Evolutionary conservation across 306 rosid species (phyloP).

Genomic region (Albizia julibrissin): DNA sequence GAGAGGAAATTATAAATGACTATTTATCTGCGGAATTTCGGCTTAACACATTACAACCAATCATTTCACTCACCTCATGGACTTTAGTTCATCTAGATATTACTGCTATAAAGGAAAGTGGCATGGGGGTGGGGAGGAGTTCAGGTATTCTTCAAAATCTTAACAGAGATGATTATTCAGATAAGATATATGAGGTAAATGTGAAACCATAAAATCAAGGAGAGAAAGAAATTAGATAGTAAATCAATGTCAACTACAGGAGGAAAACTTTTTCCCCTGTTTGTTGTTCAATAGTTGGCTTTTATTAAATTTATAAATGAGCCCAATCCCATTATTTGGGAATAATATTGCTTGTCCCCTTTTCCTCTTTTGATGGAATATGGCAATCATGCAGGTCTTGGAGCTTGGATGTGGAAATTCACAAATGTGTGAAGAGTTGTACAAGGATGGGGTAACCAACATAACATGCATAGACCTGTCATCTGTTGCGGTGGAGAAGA

Average conservation of each 20-base stretch:
- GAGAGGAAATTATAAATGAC: not conserved
- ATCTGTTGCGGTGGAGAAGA: constrained; percentile 76
- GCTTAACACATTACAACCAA: not conserved
- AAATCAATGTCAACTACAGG: not conserved
- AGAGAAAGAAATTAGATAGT: not conserved
- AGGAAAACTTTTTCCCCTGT: not conserved
- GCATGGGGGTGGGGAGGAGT: not conserved
- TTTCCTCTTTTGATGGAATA: constrained; percentile 24
- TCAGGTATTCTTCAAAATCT: not conserved
- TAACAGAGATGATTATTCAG: not conserved
- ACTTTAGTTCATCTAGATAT: not conserved
- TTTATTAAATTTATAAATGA: not conserved
- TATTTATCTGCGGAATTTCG: not conserved
- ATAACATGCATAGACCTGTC: constrained; percentile 92
- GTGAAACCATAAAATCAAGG: not conserved
- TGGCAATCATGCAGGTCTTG: constrained; percentile 52
- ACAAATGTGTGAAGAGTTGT: constrained; percentile 71
- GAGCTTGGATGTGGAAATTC: constrained; percentile 98
- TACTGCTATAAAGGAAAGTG: not conserved
- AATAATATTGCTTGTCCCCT: not conserved
- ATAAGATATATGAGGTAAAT: not conserved
- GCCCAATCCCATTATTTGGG: not conserved
- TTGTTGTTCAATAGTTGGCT: not conserved
- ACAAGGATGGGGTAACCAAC: constrained; percentile 66
- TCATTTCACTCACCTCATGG: not conserved